A percentile compares a stretch with the other conserved stretches of the same genome.
Conservation (phyloP, 139 green algal species). For the Volvox africanus region DNA sequence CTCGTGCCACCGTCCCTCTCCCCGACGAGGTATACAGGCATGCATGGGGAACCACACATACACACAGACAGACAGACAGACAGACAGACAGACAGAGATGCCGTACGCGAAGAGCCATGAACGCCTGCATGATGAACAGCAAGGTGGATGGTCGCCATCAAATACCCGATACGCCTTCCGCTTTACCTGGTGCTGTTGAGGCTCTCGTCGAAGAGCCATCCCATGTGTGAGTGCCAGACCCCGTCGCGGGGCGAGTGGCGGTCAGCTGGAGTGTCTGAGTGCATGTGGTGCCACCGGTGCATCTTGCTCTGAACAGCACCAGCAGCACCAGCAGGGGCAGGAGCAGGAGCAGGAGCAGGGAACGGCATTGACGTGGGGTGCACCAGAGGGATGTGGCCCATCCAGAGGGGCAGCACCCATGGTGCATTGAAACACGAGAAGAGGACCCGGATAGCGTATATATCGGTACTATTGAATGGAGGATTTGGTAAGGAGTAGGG, state of each 20-base stretch:
- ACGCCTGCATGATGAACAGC: too few species aligned
- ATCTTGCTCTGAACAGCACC: slow-evolving; percentile 42
- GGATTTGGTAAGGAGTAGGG: too few species aligned
- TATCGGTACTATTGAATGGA: too few species aligned
- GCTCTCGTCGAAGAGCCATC: slow-evolving; percentile 85
- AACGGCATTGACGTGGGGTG: neutral
- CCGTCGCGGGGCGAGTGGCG: slow-evolving; percentile 83
- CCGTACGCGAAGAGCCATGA: too few species aligned
- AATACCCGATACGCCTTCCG: too few species aligned
- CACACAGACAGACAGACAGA: neutral
- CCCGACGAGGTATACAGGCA: too few species aligned
- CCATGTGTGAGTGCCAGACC: slow-evolving; percentile 76
- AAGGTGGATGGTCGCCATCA: too few species aligned
- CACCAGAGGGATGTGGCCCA: neutral
- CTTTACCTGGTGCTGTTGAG: slow-evolving; percentile 54
- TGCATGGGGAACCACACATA: neutral
- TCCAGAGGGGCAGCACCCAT: neutral
- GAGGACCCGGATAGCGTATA: too few species aligned
- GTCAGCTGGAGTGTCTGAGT: slow-evolving; percentile 79
- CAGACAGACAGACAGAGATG: too few species aligned
- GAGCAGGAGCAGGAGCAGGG: neutral
- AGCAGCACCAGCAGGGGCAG: neutral
- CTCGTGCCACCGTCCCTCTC: too few species aligned
- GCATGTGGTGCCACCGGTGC: slow-evolving; percentile 78
- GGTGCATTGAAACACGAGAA: neutral